Percentiles rank a stretch among this genome's conserved stretches.
Evolutionary conservation across 306 rosid species (phyloP).

Genomic region (Herpetospermum pedunculosum): DNA sequence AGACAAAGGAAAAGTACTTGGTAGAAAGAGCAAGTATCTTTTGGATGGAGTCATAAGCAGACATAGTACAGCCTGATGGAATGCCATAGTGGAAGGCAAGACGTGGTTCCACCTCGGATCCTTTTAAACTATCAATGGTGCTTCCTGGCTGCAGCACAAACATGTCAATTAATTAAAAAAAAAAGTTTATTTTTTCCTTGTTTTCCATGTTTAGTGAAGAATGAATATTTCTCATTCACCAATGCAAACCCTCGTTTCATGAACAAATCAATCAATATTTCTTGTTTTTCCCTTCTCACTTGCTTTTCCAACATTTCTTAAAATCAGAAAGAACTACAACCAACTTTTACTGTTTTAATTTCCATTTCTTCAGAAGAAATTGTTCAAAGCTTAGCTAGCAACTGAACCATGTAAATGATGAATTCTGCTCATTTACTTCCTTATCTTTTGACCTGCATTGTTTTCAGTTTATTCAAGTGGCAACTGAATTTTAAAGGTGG

Average conservation of each 20-base stretch:
- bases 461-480: not conserved
- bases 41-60: constrained; percentile 55
- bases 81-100: constrained; percentile 58
- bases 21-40: constrained; percentile 71
- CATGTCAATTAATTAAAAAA: not conserved
- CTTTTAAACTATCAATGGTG: constrained; percentile 26
- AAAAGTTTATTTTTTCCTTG: not conserved
- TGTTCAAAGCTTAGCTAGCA: not conserved
- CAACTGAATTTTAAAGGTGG: not conserved
- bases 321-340: not conserved
- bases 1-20: constrained; percentile 31
- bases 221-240: not conserved
- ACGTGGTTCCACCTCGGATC: constrained; percentile 40
- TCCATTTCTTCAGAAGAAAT: not conserved
- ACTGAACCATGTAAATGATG: not conserved
- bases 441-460: not conserved
- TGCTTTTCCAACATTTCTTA: too few relatives aligned
- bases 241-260: not conserved
- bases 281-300: not conserved
- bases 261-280: not conserved
- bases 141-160: constrained; percentile 36
- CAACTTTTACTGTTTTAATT: not conserved
- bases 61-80: constrained; percentile 40
- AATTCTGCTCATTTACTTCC: not conserved
- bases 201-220: not conserved